These are phyloP conservation scores for Eutrema heterophyllum DNA, from an alignment of 345 rosid genomes.

Conservation along the genomic window DNA sequence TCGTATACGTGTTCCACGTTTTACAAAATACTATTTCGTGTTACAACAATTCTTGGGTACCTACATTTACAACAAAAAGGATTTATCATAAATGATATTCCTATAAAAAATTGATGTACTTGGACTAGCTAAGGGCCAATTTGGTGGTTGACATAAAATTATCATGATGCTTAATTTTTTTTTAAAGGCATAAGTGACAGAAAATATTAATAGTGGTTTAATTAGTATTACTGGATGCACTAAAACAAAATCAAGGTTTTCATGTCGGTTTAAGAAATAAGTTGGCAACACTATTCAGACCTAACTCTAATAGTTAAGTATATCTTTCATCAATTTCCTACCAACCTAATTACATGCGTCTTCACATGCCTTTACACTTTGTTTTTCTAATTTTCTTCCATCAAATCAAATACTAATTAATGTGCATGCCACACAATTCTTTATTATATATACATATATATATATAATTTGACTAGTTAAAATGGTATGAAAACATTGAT, in stretches of 20 bases:
- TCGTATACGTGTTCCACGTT: no score
- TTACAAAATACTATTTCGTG: neutral
- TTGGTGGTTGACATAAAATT: neutral
- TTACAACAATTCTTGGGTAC: neutral
- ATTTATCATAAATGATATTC: neutral
- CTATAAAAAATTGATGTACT: neutral
- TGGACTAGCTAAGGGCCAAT: neutral
- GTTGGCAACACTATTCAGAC: slow-evolving; percentile 18
- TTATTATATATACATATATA: neutral
- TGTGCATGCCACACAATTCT: neutral
- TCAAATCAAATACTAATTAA: neutral
- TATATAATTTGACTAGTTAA: neutral
- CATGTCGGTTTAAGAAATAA: slow-evolving; percentile 10
- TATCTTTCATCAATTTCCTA: slow-evolving; percentile 19
- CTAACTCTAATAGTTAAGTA: slow-evolving; percentile 28
- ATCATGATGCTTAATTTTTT: neutral
- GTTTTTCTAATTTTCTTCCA: neutral
- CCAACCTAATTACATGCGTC: slow-evolving; percentile 26
- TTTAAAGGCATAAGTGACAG: neutral
- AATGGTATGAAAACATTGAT: neutral
- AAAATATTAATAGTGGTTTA: neutral
- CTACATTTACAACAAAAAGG: neutral
- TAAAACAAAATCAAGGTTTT: neutral
- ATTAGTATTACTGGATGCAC: neutral
- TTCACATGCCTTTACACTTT: slow-evolving; percentile 9